Base-by-base conservation (phyloP, 2,329 filamentous ascomycete species). In the Claviceps arundinis region DNA sequence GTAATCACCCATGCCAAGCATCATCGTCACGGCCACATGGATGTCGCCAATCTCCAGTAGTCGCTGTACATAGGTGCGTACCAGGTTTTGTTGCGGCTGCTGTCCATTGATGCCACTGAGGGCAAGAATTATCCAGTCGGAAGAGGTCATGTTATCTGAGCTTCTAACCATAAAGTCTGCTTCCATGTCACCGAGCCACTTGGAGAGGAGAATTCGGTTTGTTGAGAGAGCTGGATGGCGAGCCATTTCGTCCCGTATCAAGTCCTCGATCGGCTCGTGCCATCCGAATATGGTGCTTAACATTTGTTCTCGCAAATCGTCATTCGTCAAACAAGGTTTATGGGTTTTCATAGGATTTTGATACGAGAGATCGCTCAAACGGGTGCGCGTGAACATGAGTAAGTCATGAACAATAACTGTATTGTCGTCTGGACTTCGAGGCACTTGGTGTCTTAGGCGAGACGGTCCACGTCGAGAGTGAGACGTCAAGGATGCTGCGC, bases 61-160 rank as follows among this genome's bases (percentile, higher is more conserved):
- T 48, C 89, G 83, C 65, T 95, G 90, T 1, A 95, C 88, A 59
- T 95, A 95, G 3, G 89, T 84, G 53, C 91, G 85, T 1, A 88
- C 89, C 16, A 97, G 81, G 65, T 95, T 94, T 64, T 94, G 90
- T 61, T 94, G 87, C 1, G 89, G 89, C 40, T 81, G 75, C 22
- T 70, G 66, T 2, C 82, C 79, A 50, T 87, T 89, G 68, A 97
- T 94, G 42, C 88, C 87, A 62, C 88, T 95, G 50, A 98, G 70
- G 11, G 93, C 91, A 38, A 98, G 73, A 54, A 97, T 71, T 89
- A 98, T 96, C 93, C 93, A 98, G 67, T 97, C 93, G 0, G 88
- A 87, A 2, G 87, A 89, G 9, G 89, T 91, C 78, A 93, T 90
- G n/a, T 87, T 85, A 58, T 91, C 82, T 0, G 89, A 85, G 44